Conservation (phyloP, 2,329 filamentous ascomycete genomes). For the Lachnellula arida region DNA sequence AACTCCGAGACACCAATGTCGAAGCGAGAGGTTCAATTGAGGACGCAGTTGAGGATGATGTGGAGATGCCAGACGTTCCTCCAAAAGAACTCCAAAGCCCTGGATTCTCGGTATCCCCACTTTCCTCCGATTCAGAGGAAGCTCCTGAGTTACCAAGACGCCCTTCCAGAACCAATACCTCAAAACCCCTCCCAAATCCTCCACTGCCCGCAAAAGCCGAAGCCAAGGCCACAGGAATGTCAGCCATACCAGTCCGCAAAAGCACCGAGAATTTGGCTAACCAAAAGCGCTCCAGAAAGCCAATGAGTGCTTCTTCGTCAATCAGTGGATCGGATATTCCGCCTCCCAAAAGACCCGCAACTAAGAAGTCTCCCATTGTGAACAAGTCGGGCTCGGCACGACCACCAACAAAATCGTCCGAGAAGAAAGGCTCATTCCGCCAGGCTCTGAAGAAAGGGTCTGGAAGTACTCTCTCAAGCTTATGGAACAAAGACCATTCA, state of each 20-base stretch:
- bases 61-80: slow-evolving; percentile 8
- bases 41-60: slow-evolving; percentile 17
- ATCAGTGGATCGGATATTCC: slow-evolving; percentile 19
- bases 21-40: slow-evolving; percentile 26
- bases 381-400: slow-evolving; percentile 31
- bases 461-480: slow-evolving; percentile 42
- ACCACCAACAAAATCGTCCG: slow-evolving; percentile 30
- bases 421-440: slow-evolving; percentile 44
- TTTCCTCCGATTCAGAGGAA: slow-evolving; percentile 3
- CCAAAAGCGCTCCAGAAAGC: slow-evolving; percentile 30
- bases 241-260: slow-evolving; percentile 8
- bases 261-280: slow-evolving; percentile 23
- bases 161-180: neutral
- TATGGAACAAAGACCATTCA: slow-evolving; percentile 45
- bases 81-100: neutral
- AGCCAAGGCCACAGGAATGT: slow-evolving; percentile 2
- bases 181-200: neutral
- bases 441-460: slow-evolving; percentile 49
- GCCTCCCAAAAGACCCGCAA: slow-evolving; percentile 22
- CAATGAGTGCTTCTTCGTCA: slow-evolving; percentile 25
- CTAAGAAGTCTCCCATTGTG: slow-evolving; percentile 24
- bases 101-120: slow-evolving; percentile 6
- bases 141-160: neutral
- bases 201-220: slow-evolving; percentile 2
- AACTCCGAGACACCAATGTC: slow-evolving; percentile 39